phyloP scores from a whole-genome alignment of 257 asterid genomes.

The Eucommia ulmoides region DNA sequence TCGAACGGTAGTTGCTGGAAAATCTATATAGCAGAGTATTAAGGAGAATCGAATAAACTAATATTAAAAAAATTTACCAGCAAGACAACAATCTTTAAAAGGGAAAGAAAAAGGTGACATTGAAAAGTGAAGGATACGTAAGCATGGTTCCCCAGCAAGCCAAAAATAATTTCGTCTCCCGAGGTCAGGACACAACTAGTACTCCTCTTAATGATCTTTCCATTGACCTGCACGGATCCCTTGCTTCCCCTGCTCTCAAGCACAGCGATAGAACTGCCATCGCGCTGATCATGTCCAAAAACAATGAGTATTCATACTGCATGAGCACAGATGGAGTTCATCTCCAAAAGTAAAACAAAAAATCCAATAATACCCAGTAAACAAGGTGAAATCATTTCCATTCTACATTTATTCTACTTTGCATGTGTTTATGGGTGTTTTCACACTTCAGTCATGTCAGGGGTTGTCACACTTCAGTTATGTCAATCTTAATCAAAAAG shows the following conservation, averaged over 20 bases:
- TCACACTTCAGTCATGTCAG: constrained; percentile 1
- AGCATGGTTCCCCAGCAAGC: constrained; percentile 59
- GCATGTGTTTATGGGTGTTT: no score
- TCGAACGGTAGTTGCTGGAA: constrained; percentile 62
- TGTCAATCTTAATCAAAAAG: not conserved
- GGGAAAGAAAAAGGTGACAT: not conserved
- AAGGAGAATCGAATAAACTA: constrained; percentile 24
- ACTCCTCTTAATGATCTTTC: constrained; percentile 54
- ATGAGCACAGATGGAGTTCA: constrained; percentile 13
- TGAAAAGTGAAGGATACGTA: constrained; percentile 88
- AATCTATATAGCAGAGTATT: constrained; percentile 33
- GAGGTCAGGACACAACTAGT: constrained; percentile 45
- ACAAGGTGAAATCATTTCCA: not conserved
- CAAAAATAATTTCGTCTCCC: constrained; percentile 85
- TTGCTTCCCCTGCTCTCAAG: constrained; percentile 72
- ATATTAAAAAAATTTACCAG: constrained; percentile 10
- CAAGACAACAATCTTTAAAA: not conserved
- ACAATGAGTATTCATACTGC: constrained; percentile 14
- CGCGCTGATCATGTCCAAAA: constrained; percentile 42
- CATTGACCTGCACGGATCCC: constrained; percentile 74
- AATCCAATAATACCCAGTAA: not conserved
- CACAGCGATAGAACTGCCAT: constrained; percentile 50
- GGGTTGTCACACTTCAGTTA: not conserved
- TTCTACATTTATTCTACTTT: no score
- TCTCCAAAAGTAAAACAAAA: constrained; percentile 6